Evolutionary conservation across 2,329 filamentous ascomycete genomes (phyloP).

Genomic region (Catunica adiposa): DNA sequence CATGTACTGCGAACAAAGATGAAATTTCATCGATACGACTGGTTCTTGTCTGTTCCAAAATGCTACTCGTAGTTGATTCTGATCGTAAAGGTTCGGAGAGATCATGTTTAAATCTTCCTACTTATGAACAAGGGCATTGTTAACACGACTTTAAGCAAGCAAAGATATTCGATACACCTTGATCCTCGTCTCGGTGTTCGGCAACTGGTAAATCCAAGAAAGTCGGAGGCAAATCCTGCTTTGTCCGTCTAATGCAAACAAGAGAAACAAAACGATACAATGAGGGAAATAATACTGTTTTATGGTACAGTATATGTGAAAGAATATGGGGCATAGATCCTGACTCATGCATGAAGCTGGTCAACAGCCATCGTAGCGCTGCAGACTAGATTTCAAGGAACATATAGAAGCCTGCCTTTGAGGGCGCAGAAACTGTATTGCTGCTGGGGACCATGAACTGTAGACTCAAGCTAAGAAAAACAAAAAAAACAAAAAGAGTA

Average conservation of each 20-base stretch:
- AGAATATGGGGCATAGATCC: neutral
- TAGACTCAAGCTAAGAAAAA: neutral
- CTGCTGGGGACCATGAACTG: neutral
- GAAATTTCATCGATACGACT: too few species aligned
- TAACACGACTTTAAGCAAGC: too few species aligned
- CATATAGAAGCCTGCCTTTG: too few species aligned
- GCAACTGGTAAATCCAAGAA: neutral
- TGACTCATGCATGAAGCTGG: neutral
- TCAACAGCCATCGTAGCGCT: neutral
- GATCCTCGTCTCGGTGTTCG: neutral
- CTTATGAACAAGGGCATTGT: too few species aligned
- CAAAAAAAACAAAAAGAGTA: neutral
- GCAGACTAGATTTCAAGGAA: neutral
- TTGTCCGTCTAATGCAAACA: neutral
- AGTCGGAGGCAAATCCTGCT: neutral
- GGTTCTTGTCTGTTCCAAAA: neutral
- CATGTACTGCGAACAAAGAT: too few species aligned
- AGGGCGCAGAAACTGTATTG: neutral
- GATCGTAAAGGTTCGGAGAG: neutral
- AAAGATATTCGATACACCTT: too few species aligned
- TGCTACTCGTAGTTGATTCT: neutral
- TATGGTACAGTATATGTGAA: neutral
- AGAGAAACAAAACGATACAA: constrained; percentile 1
- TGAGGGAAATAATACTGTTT: neutral
- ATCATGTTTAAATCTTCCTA: neutral